Conservation (phyloP, 2,329 filamentous ascomycete genomes). For the Septoria linicola region DNA sequence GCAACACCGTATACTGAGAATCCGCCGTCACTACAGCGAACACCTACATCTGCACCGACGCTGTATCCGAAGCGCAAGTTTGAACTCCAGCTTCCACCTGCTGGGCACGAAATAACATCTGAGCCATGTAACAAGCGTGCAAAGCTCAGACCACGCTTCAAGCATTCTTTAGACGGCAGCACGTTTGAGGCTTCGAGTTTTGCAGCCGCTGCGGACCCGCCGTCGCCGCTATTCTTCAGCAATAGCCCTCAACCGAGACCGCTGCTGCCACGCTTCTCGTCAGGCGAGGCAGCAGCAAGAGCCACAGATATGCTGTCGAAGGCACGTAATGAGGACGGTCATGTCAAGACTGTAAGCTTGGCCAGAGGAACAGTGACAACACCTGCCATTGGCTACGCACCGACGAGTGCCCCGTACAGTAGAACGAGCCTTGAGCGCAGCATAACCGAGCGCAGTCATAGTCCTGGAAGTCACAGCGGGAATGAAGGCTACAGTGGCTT, state of each 20-base stretch:
- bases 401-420: conserved; percentile 40
- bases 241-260: conserved; percentile 46
- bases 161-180: conserved; percentile 32
- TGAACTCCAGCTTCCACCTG: conserved; percentile 5
- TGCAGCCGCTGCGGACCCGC: conserved; percentile 32
- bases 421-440: conserved; percentile 37
- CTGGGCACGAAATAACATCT: conserved; percentile 13
- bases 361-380: conserved; percentile 47
- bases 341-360: conserved; percentile 54
- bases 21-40: conserved; percentile 7
- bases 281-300: conserved; percentile 57
- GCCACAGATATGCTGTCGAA: conserved; percentile 50
- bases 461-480: conserved; percentile 27
- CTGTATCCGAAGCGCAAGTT: conserved; percentile 23
- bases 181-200: conserved; percentile 36
- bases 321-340: conserved; percentile 49
- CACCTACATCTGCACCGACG: conserved; percentile 10
- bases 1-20: conserved; percentile 11
- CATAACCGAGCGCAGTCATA: conserved; percentile 28
- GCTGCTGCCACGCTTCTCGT: conserved; percentile 57
- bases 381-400: conserved; percentile 17
- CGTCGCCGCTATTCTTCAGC: conserved; percentile 56
- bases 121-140: conserved; percentile 25
- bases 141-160: conserved; percentile 23
- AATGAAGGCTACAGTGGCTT: conserved; percentile 20